Conservation (phyloP, 2,329 filamentous ascomycete species). For the Whalleya microplaca region DNA sequence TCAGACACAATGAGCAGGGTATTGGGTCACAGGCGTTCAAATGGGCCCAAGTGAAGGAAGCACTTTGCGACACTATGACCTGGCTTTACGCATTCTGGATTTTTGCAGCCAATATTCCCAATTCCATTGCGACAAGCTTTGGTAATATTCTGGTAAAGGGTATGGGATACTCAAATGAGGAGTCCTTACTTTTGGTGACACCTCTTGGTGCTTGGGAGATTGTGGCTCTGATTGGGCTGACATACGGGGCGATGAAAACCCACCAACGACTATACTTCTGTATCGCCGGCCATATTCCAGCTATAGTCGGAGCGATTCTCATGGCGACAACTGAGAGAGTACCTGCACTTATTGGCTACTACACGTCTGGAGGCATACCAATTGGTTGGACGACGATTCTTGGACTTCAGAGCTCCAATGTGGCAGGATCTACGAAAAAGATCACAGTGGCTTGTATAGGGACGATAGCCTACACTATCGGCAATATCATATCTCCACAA, state of each 20-base stretch:
- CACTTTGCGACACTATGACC: conserved; percentile 39
- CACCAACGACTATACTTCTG: conserved; percentile 40
- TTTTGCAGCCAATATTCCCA: conserved; percentile 43
- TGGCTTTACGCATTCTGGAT: conserved; percentile 43
- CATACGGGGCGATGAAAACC: conserved; percentile 42
- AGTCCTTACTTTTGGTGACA: conserved; percentile 42
- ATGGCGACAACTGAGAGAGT: conserved; percentile 44
- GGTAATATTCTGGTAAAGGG: conserved; percentile 43
- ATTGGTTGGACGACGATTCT: conserved; percentile 45
- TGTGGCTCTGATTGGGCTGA: conserved; percentile 40
- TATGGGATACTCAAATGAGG: conserved; percentile 39
- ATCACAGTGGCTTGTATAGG: conserved; percentile 40
- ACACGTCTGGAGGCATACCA: conserved; percentile 42
- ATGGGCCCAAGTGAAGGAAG: conserved; percentile 39
- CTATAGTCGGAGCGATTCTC: conserved; percentile 41
- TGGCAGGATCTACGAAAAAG: conserved; percentile 43
- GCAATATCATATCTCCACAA: conserved; percentile 47
- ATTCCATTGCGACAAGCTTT: conserved; percentile 42
- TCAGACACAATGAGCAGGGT: conserved; percentile 41
- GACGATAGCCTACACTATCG: conserved; percentile 42
- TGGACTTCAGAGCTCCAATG: conserved; percentile 41
- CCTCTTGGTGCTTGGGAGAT: conserved; percentile 44
- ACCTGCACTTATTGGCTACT: conserved; percentile 42
- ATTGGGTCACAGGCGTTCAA: conserved; percentile 41
- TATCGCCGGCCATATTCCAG: conserved; percentile 41